Percentiles rank a stretch among this genome's conserved stretches.
phyloP scores from a whole-genome alignment of 148 eudicot genomes.

The Amaranthus hypochondriacus region DNA sequence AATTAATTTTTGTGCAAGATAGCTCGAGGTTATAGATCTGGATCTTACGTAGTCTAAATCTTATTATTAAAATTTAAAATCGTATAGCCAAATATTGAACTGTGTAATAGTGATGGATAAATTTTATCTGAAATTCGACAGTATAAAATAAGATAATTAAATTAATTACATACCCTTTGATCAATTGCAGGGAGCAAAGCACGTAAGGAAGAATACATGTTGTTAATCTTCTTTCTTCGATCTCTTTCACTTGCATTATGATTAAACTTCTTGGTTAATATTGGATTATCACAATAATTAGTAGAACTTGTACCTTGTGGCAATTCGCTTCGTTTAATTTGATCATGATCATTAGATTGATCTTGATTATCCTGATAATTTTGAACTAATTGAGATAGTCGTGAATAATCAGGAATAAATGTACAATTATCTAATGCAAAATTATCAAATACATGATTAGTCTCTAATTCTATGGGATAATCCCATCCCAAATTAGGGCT shows the following conservation, averaged over 20 bases:
- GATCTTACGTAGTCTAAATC: too few species aligned
- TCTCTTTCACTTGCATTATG: slow-evolving; percentile 67
- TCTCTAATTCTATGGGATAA: neutral
- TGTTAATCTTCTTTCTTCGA: slow-evolving; percentile 59
- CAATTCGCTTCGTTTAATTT: slow-evolving; percentile 4
- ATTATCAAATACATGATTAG: neutral
- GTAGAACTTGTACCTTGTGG: slow-evolving; percentile 11
- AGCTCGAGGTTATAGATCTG: too few species aligned
- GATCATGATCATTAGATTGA: neutral
- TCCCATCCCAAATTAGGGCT: slow-evolving; percentile 10
- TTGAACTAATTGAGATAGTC: neutral
- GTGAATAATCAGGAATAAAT: neutral
- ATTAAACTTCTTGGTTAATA: slow-evolving; percentile 40
- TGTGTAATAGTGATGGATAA: too few species aligned
- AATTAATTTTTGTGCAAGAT: too few species aligned
- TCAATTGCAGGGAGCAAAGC: slow-evolving; percentile 42
- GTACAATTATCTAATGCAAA: neutral
- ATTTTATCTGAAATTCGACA: too few species aligned
- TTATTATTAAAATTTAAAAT: too few species aligned
- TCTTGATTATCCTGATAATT: neutral
- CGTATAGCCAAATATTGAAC: too few species aligned
- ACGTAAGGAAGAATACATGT: slow-evolving; percentile 48
- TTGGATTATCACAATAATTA: neutral
- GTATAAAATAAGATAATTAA: too few species aligned
- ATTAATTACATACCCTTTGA: slow-evolving; percentile 29